Conservation (phyloP, 768 basidiomycete genomes). For the Pulveroboletus sp. region DNA sequence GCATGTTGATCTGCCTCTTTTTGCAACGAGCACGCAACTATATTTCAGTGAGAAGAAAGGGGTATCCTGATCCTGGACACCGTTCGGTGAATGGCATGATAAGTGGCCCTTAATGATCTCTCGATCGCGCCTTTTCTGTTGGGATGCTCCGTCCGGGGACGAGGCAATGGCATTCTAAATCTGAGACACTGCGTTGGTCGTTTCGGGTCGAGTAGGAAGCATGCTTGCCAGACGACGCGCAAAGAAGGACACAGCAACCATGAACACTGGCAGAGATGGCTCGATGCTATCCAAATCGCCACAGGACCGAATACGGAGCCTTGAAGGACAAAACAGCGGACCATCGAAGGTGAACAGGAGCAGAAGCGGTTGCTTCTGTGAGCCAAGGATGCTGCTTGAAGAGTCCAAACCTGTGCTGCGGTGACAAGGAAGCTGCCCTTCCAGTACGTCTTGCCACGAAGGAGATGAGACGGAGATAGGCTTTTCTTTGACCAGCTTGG, state of each 20-base stretch:
- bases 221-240: conserved; percentile 36
- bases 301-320: conserved; percentile 5
- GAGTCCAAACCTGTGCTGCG: conserved; percentile 15
- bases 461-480: conserved; percentile 27
- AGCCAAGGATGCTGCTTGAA: conserved; percentile 9
- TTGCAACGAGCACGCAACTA: conserved; percentile 35
- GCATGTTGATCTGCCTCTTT: conserved; percentile 83
- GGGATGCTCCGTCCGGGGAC: conserved; percentile 56
- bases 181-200: no score
- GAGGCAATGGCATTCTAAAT: no score
- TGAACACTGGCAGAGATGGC: background rate
- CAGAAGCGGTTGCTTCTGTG: conserved; percentile 20
- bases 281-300: conserved; percentile 5
- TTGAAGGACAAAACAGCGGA: conserved; percentile 6
- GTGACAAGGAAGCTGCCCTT: conserved; percentile 17
- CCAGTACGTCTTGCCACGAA: conserved; percentile 12
- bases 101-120: conserved; percentile 75
- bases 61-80: conserved; percentile 62
- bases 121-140: conserved; percentile 71
- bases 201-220: no score
- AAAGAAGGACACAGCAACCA: conserved; percentile 1
- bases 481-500: conserved; percentile 17
- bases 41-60: conserved; percentile 4
- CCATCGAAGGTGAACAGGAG: conserved; percentile 17
- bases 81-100: conserved; percentile 68